Evolutionary conservation across 345 rosid genomes (phyloP), one percentile per base, ranked within the genome.

Genomic region (Syzygium oleosum): DNA sequence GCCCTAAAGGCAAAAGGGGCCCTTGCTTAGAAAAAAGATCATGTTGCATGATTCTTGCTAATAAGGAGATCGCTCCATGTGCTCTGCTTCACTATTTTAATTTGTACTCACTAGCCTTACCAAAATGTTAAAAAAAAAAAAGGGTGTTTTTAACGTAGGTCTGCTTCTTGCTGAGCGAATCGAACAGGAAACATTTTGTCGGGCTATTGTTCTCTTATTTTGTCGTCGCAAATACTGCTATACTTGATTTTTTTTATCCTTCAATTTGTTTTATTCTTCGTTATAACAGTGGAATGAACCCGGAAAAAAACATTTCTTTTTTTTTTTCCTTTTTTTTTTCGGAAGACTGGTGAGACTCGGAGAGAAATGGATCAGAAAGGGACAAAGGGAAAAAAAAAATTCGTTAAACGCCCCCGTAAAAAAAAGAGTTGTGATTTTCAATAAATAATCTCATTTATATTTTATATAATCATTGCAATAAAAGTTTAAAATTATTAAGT

Each of bases 321-420:
- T 29, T 11, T 14, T 6, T 1, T 1, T 7, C 1, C 4, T 38
- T 38, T 38, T 29, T 34, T 29, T 29, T 65, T 29, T 8, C 23
- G 25, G 1, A 19, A 7, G 55, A 52, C 8, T 16, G 55, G 55
- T 6, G 59, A 55, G 27, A 19, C 79, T 31, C 0, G 12, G 21
- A 31, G 79, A 31, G 23, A 68, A 31, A 68, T 68, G 23, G 46
- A 68, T 68, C 10, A 16, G 4, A 17, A 68, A 38, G 79, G 19
- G 46, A 43, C 5, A 4, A 5, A 5, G 43, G 7, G 17, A 31
- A 9, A 5, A 15, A 16, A 68, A 1, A 68, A 7, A 9, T 21
- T 55, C 19, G 63, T 38, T 5, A 68, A 31, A 4, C 4, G 12
- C 13, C 19, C 0, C 0, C 0, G 12, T 31, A 2, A 34, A 19